Percentiles rank a stretch among this genome's conserved stretches.
Evolutionary conservation across 352 stramenopile genomes (phyloP).

Genomic region (Blastocystis hominis): DNA sequence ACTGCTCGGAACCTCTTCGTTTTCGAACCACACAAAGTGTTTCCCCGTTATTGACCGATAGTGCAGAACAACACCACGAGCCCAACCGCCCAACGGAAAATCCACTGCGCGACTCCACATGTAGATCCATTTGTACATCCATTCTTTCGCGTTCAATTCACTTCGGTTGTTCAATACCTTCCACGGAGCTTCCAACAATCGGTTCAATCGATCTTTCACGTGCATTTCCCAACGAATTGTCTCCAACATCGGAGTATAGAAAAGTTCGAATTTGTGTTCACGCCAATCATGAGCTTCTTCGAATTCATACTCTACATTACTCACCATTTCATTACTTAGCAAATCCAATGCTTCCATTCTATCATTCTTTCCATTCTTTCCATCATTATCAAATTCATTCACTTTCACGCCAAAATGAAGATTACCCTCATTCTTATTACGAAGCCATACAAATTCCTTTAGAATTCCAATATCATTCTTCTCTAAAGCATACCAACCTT

Average conservation of each 20-base stretch:
- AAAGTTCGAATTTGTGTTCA: neutral
- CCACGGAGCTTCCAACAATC: neutral
- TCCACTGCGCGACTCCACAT: neutral
- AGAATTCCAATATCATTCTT: neutral
- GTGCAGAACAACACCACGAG: constrained; percentile 8
- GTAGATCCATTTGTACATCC: constrained; percentile 38
- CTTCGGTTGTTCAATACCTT: neutral
- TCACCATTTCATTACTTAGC: neutral
- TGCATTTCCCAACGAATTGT: neutral
- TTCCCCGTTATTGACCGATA: constrained; percentile 15
- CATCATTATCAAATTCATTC: neutral
- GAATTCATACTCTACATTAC: neutral
- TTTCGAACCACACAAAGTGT: constrained; percentile 24
- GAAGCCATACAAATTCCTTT: neutral
- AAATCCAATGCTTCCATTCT: neutral
- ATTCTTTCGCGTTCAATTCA: constrained; percentile 14
- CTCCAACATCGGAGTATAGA: neutral
- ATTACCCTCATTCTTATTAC: neutral
- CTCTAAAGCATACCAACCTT: constrained; percentile 5
- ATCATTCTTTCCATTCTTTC: neutral
- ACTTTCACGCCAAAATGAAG: neutral
- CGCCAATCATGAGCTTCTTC: neutral
- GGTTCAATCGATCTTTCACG: neutral
- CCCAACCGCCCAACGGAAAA: constrained; percentile 3
- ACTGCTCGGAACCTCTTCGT: neutral